Percentiles rank a stretch among this genome's conserved stretches.
These are phyloP conservation scores for Mycena sp. DNA, from an alignment of 1,284 basidiomycete species.

Conservation along the genomic window DNA sequence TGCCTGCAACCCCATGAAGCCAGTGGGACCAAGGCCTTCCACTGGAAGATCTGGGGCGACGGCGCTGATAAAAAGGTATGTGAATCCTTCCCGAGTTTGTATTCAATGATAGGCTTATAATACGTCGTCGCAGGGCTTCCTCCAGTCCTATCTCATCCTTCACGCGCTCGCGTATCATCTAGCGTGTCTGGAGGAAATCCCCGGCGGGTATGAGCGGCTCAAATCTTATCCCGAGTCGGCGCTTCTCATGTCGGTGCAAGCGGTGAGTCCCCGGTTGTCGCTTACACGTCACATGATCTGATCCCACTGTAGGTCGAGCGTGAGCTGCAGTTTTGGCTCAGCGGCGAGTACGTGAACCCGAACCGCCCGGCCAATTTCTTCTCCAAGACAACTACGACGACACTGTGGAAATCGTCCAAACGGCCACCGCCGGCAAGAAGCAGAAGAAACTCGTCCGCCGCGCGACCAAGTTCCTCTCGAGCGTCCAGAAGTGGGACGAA, in stretches of 20 bases:
- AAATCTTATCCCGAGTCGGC: no score
- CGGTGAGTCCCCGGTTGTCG: no score
- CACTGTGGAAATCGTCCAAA: background rate
- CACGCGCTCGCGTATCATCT: conserved; percentile 3
- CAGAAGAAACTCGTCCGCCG: background rate
- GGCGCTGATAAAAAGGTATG: no score
- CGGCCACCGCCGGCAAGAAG: background rate
- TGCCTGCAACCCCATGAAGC: background rate
- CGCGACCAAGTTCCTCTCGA: background rate
- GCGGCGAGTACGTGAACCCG: background rate
- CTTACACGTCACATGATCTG: no score
- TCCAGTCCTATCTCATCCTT: background rate
- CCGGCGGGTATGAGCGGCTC: no score
- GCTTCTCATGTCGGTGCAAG: no score
- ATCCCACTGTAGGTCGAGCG: background rate
- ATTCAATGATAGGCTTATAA: no score
- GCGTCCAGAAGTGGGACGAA: no score
- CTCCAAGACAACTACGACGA: conserved; percentile 5
- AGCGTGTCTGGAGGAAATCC: background rate
- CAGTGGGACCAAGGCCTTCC: no score
- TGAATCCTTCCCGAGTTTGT: no score
- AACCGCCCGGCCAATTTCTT: background rate
- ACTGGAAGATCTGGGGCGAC: no score
- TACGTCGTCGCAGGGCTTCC: no score
- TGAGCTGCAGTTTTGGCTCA: background rate